Evolutionary conservation across 176 grass and related monocot species (phyloP).

Genomic region (Stipa capillata): DNA sequence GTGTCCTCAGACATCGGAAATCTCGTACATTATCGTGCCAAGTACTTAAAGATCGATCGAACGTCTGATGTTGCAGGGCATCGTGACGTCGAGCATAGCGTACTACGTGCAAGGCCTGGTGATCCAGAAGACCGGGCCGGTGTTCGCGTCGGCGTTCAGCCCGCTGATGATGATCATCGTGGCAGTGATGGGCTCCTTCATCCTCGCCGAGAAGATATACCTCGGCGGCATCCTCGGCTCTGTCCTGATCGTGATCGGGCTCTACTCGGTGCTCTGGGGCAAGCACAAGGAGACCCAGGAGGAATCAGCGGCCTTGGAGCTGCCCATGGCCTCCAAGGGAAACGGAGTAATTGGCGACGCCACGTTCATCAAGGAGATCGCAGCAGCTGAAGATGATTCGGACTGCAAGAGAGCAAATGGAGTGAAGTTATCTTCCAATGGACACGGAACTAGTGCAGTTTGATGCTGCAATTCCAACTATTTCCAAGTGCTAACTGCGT

Average conservation of each 20-base stretch:
- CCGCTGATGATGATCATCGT: conserved; percentile 99
- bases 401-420: conserved; percentile 43
- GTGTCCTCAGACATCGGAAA: background rate
- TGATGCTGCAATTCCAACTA: conserved; percentile 14
- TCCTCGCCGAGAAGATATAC: conserved; percentile 87
- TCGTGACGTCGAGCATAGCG: conserved; percentile 91
- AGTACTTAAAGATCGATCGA: background rate
- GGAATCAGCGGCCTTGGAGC: conserved; percentile 18
- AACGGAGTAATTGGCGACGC: conserved; percentile 26
- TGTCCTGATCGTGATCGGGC: conserved; percentile 73
- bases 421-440: conserved; percentile 34
- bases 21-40: background rate
- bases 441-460: conserved; percentile 31
- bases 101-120: conserved; percentile 97
- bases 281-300: conserved; percentile 74
- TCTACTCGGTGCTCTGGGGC: conserved; percentile 89
- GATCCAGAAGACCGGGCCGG: conserved; percentile 82
- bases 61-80: conserved; percentile 45
- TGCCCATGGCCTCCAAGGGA: conserved; percentile 46
- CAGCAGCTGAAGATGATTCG: conserved; percentile 14
- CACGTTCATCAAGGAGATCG: conserved; percentile 23
- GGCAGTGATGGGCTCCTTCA: conserved; percentile 95
- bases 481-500: conserved; percentile 26
- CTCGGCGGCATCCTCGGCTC: conserved; percentile 74
- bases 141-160: conserved; percentile 98